phyloP scores from a whole-genome alignment of 805 yeast species.

The Maudiozyma bulderi region DNA sequence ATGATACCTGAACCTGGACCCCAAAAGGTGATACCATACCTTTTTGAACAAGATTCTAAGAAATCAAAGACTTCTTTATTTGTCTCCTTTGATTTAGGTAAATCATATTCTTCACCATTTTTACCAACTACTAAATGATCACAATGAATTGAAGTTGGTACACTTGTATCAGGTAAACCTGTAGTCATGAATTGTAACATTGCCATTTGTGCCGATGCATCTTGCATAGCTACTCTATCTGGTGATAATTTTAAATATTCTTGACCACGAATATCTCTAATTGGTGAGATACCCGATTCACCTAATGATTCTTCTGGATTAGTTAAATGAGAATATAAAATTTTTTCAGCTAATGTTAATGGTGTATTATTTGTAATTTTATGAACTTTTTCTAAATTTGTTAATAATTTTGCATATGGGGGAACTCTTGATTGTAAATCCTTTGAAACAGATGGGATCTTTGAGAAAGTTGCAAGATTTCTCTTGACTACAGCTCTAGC shows the following conservation, averaged over 20 bases:
- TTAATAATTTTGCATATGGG: conserved; percentile 70
- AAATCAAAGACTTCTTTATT: conserved; percentile 95
- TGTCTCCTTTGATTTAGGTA: conserved; percentile 67
- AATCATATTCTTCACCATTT: conserved; percentile 80
- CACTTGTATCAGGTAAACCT: conserved; percentile 76
- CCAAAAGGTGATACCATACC: conserved; percentile 97
- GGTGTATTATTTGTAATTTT: conserved; percentile 60
- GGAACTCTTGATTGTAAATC: conserved; percentile 69
- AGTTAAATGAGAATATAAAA: conserved; percentile 83
- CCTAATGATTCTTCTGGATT: conserved; percentile 77
- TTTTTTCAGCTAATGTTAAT: conserved; percentile 88
- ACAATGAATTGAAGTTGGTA: conserved; percentile 95
- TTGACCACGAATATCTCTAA: conserved; percentile 64
- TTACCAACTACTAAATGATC: conserved; percentile 97
- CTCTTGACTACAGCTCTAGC: conserved; percentile 15
- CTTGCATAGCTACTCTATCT: conserved; percentile 98
- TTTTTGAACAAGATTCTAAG: conserved; percentile 83
- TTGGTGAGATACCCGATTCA: conserved; percentile 29
- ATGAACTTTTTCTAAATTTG: conserved; percentile 55
- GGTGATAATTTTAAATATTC: conserved; percentile 89
- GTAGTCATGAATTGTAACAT: conserved; percentile 96
- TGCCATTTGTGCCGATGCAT: conserved; percentile 99
- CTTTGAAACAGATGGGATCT: conserved; percentile 38
- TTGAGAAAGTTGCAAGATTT: conserved; percentile 18
- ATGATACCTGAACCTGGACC: conserved; percentile 98